A percentile compares a stretch with the other conserved stretches of the same genome.
phyloP scores from a whole-genome alignment of 768 basidiomycete species.

The Lentinula detonsa region DNA sequence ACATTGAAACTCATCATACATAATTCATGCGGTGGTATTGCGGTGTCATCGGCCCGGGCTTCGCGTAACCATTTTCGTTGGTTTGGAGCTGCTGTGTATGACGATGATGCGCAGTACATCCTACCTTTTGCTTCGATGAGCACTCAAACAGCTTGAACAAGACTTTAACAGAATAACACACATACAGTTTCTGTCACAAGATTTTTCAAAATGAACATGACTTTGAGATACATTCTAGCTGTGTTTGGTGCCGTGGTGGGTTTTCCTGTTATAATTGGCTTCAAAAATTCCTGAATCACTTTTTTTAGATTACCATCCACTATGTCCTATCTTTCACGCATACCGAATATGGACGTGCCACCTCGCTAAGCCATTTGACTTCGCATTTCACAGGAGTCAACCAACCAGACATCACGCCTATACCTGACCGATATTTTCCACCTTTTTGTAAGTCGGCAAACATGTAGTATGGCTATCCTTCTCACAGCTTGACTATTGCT shows the following conservation, averaged over 20 bases:
- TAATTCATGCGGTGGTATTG: background rate
- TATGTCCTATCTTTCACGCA: constrained; percentile 39
- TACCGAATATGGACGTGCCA: constrained; percentile 36
- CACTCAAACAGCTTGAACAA: background rate
- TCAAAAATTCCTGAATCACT: background rate
- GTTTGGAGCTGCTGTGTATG: background rate
- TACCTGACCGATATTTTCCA: background rate
- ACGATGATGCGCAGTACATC: background rate
- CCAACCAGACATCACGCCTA: constrained; percentile 25
- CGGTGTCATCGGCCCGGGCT: background rate
- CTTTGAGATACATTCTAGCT: background rate
- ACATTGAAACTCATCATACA: background rate
- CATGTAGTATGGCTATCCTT: background rate
- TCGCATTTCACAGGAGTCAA: constrained; percentile 15
- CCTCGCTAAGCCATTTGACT: constrained; percentile 29
- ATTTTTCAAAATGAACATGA: constrained; percentile 1
- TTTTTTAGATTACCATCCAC: constrained; percentile 29
- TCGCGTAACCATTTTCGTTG: background rate
- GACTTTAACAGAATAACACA: background rate
- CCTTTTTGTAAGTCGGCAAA: background rate
- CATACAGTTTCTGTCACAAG: background rate
- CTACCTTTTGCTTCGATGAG: background rate
- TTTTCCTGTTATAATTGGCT: background rate
- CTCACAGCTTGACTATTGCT: background rate
- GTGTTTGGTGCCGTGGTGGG: constrained; percentile 1